Base-by-base conservation (phyloP, 495 filamentous ascomycete species). In the Choiromyces venosus region DNA sequence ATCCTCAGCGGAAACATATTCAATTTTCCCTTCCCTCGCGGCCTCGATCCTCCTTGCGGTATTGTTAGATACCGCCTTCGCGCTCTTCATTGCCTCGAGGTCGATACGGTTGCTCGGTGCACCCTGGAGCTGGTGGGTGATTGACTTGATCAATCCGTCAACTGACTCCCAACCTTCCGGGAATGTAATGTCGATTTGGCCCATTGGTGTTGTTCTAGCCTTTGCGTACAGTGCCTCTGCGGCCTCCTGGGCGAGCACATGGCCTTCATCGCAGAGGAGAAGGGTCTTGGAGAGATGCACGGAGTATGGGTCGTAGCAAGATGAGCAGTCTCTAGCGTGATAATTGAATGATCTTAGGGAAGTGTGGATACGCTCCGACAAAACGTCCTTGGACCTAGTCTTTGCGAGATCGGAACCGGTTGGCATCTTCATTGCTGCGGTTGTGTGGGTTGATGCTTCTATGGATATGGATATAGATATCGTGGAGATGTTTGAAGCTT, bases 61-160 rank as follows among this genome's bases (percentile, higher is more conserved):
- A 14, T 61, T 61, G 25, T 14, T 33, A 14, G 52, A 33, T 33
- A 16, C 52, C n/a, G 25, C 6, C 52, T 33, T 61, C 14, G 25
- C 25, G 3, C 33, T 12, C 52, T 29, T 33, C 52, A 33, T 18
- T 29, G 65, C 73, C 14, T 25, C 39, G 33, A 76, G 65, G 39
- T 76, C 67, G 40, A 77, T 76, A 37, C 42, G 66, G 70, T 77
- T 77, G 37, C 74, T 73, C 10, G 75, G 69, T 16, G 40, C 38
- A 29, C 75, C 75, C 67, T 77, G 75, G 39, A 77, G 66, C 42
- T 73, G 76, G 36, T 77, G 75, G 18, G 75, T 77, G 66, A 77
- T 77, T 4, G 75, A 74, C 21, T 67, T 71, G 56, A 77, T 77
- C 10, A 77, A 67, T 14, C 75, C 75, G 8, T 77, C 69, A 16